Conservation (phyloP, 176 grass and related monocot genomes). For the Phragmites australis region DNA sequence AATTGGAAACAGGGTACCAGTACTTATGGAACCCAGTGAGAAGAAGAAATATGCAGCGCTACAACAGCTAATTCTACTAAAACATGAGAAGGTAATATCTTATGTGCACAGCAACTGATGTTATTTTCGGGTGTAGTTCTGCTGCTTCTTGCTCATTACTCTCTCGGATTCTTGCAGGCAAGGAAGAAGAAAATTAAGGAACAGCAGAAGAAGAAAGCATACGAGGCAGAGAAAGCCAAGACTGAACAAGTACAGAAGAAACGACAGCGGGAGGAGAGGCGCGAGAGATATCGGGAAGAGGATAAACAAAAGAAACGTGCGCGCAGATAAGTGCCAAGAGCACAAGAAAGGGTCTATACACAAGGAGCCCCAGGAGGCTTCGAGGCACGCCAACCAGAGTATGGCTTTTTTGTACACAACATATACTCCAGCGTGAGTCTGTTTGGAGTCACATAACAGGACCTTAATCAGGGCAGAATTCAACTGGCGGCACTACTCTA, state of each 20-base stretch:
- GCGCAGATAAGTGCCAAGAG: constrained; percentile 39
- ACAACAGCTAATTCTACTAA: constrained; percentile 61
- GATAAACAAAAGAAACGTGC: constrained; percentile 77
- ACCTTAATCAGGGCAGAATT: neutral
- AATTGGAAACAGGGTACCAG: constrained; percentile 51
- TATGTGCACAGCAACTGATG: neutral
- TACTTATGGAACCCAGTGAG: constrained; percentile 68
- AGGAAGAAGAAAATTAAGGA: constrained; percentile 71
- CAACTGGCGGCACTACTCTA: neutral
- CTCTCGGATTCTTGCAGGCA: constrained; percentile 46
- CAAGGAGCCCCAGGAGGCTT: neutral
- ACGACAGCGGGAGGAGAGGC: constrained; percentile 74
- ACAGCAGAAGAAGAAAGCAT: constrained; percentile 68
- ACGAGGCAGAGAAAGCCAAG: constrained; percentile 81
- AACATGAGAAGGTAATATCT: constrained; percentile 74
- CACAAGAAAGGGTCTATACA: neutral
- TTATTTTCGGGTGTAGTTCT: neutral
- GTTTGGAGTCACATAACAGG: too few relatives aligned
- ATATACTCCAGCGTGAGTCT: neutral
- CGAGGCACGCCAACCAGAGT: neutral
- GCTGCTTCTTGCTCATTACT: neutral
- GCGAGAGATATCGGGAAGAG: constrained; percentile 76
- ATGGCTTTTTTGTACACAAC: neutral
- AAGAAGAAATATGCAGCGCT: constrained; percentile 55
- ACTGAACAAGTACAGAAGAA: constrained; percentile 70